Percentiles rank a stretch among this genome's conserved stretches.
phyloP scores from a whole-genome alignment of 768 basidiomycete species.

The Xerocomus potaroensis region DNA sequence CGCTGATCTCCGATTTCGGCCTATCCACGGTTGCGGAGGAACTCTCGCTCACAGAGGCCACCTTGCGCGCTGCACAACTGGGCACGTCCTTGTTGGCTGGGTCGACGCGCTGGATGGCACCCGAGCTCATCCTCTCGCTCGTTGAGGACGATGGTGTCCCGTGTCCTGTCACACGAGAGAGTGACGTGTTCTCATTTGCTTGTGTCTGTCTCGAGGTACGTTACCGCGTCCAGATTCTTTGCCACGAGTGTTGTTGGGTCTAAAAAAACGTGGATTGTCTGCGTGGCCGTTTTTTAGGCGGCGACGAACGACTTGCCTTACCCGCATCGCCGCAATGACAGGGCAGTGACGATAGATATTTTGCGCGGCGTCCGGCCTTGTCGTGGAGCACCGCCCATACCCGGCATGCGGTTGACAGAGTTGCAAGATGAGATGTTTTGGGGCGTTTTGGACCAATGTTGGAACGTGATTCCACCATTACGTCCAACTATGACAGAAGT shows the following conservation, averaged over 20 bases:
- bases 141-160: slow-evolving; percentile 41
- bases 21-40: slow-evolving; percentile 56
- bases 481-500: slow-evolving; percentile 45
- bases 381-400: slow-evolving; percentile 25
- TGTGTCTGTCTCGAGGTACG: slow-evolving; percentile 56
- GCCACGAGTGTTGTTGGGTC: not conserved
- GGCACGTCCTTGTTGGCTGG: slow-evolving; percentile 32
- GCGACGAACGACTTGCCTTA: slow-evolving; percentile 51
- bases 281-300: slow-evolving; percentile 34
- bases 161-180: slow-evolving; percentile 46
- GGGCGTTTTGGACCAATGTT: slow-evolving; percentile 43
- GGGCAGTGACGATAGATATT: slow-evolving; percentile 53
- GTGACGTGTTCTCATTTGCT: slow-evolving; percentile 59
- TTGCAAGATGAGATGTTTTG: slow-evolving; percentile 37
- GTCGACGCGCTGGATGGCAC: slow-evolving; percentile 43
- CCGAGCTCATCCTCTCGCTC: slow-evolving; percentile 49
- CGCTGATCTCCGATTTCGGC: slow-evolving; percentile 61
- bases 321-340: slow-evolving; percentile 49
- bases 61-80: slow-evolving; percentile 21
- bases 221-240: not conserved
- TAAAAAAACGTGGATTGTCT: not conserved
- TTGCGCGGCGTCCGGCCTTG: slow-evolving; percentile 48
- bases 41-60: slow-evolving; percentile 32
- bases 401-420: slow-evolving; percentile 12
- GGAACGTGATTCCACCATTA: slow-evolving; percentile 34